A percentile compares a stretch with the other conserved stretches of the same genome.
These are phyloP conservation scores for Tephrocybe sp. DNA, from an alignment of 768 basidiomycete species.

Conservation along the genomic window DNA sequence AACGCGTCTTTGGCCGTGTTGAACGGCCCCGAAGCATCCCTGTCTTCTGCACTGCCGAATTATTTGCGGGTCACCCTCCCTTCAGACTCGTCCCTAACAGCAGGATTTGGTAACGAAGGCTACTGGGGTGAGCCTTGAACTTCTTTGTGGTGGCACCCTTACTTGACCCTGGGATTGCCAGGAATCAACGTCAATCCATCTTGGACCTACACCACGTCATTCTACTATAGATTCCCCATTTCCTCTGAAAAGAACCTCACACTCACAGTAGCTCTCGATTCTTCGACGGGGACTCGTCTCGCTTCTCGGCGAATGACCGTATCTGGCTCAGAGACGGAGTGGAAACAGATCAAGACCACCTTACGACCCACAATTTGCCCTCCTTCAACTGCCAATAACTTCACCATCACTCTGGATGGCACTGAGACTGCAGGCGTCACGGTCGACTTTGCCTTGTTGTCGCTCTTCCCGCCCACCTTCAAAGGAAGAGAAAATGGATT, in stretches of 20 bases:
- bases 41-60: conserved; percentile 62
- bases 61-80: conserved; percentile 52
- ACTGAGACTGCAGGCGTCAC: neutral
- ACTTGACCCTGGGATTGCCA: conserved; percentile 8
- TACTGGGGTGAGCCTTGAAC: conserved; percentile 44
- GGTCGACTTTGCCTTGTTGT: neutral
- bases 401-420: conserved; percentile 19
- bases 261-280: conserved; percentile 44
- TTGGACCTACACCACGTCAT: conserved; percentile 57
- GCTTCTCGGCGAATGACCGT: conserved; percentile 38
- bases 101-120: conserved; percentile 59
- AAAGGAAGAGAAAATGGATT: neutral
- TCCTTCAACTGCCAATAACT: conserved; percentile 32
- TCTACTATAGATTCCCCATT: conserved; percentile 54
- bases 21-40: conserved; percentile 40
- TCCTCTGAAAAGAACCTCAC: conserved; percentile 38
- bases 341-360: conserved; percentile 44
- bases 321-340: conserved; percentile 42
- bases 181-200: conserved; percentile 55
- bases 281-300: conserved; percentile 40
- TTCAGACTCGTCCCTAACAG: conserved; percentile 30
- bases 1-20: conserved; percentile 49
- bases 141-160: neutral
- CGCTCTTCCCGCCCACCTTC: neutral
- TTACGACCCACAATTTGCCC: neutral